Evolutionary conservation across 1,284 basidiomycete species (phyloP).

Genomic region (Moesziomyces globuligerus): DNA sequence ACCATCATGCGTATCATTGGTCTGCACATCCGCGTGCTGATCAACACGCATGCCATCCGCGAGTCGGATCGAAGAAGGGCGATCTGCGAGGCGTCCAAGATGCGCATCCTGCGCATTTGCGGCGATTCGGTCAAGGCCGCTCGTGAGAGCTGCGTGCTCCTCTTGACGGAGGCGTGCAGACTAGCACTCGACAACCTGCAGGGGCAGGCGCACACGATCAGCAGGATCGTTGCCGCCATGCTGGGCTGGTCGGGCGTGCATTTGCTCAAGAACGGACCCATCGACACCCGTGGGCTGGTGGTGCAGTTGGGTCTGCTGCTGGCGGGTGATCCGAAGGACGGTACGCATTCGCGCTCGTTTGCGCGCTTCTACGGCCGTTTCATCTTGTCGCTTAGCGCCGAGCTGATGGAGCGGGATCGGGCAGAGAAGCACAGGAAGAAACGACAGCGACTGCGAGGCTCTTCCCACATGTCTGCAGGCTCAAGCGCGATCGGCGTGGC

Average conservation of each 20-base stretch:
- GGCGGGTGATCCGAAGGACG: conserved; percentile 35
- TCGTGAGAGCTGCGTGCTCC: conserved; percentile 30
- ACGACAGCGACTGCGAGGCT: conserved; percentile 39
- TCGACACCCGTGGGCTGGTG: conserved; percentile 44
- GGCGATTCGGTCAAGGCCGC: conserved; percentile 36
- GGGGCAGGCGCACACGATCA: conserved; percentile 28
- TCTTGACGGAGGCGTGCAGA: conserved; percentile 34
- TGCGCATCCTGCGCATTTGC: conserved; percentile 45
- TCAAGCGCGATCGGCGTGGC: conserved; percentile 23
- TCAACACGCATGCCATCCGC: conserved; percentile 48
- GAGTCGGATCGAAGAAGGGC: conserved; percentile 37
- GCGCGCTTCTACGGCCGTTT: conserved; percentile 45
- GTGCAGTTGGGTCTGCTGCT: conserved; percentile 46
- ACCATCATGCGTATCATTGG: conserved; percentile 47
- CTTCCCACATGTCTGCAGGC: conserved; percentile 31
- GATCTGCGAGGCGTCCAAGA: conserved; percentile 41
- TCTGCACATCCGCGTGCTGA: conserved; percentile 45
- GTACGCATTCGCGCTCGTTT: conserved; percentile 38
- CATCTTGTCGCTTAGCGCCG: conserved; percentile 48
- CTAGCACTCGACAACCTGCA: conserved; percentile 38
- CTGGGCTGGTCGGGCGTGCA: conserved; percentile 47
- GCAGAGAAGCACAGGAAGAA: conserved; percentile 42
- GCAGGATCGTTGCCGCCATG: conserved; percentile 43
- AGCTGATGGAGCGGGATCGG: conserved; percentile 40
- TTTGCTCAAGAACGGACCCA: conserved; percentile 45